phyloP scores from a whole-genome alignment of 345 rosid species.

The Isatis tinctoria region DNA sequence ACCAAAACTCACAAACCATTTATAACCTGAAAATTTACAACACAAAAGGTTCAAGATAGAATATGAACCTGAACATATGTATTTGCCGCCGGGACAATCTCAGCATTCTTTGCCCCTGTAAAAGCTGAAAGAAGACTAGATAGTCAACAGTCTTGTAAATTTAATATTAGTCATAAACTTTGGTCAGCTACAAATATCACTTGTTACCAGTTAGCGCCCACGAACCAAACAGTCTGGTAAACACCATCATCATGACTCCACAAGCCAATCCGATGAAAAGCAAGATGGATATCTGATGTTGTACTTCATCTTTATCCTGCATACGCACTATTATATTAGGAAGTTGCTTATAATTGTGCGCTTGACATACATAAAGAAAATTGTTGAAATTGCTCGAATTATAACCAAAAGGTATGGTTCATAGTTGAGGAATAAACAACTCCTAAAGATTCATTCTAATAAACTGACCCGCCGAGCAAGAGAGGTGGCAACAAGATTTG shows the following conservation, averaged over 20 bases:
- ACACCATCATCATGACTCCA: conserved; percentile 64
- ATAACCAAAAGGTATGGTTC: neutral
- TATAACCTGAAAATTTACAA: neutral
- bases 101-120: conserved; percentile 63
- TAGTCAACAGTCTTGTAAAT: conserved; percentile 11
- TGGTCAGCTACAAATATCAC: neutral
- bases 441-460: neutral
- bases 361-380: neutral
- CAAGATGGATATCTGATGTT: conserved; percentile 85
- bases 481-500: conserved; percentile 57
- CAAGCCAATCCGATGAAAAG: conserved; percentile 73
- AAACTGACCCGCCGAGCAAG: conserved; percentile 47
- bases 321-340: conserved; percentile 17
- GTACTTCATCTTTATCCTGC: conserved; percentile 83
- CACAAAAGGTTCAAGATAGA: conserved; percentile 3
- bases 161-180: conserved; percentile 1
- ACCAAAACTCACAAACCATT: conserved; percentile 13
- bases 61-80: conserved; percentile 72
- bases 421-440: neutral
- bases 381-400: neutral
- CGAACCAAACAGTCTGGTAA: conserved; percentile 66
- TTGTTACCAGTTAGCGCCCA: conserved; percentile 69
- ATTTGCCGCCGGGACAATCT: conserved; percentile 79
- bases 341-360: neutral
- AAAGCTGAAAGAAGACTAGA: conserved; percentile 52